phyloP scores from a whole-genome alignment of 495 filamentous ascomycete species.

The Hypoxylon trugodes region DNA sequence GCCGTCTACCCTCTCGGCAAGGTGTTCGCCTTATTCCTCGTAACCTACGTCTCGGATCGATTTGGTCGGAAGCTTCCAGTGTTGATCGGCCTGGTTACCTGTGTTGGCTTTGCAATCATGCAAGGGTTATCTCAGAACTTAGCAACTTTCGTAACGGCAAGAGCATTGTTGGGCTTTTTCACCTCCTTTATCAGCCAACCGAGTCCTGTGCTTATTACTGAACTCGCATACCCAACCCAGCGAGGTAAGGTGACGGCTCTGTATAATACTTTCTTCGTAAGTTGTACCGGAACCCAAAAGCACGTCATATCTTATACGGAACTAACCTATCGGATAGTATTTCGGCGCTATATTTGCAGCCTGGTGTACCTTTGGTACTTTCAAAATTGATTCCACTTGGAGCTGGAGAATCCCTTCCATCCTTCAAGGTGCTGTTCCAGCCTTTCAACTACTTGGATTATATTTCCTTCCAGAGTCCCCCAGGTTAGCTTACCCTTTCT shows the following conservation, averaged over 20 bases:
- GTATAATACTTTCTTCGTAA: slow-evolving; percentile 8
- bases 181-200: slow-evolving; percentile 2
- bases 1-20: slow-evolving; percentile 3
- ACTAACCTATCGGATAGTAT: not conserved
- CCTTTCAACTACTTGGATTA: not conserved
- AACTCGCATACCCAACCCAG: slow-evolving; percentile 4
- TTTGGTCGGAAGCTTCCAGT: slow-evolving; percentile 2
- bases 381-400: slow-evolving; percentile 3
- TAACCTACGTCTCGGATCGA: slow-evolving; percentile 8
- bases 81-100: not conserved
- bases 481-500: not conserved
- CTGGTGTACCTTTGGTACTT: slow-evolving; percentile 9
- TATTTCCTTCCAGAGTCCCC: slow-evolving; percentile 8
- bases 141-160: slow-evolving; percentile 1
- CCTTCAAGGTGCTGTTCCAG: not conserved
- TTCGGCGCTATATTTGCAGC: slow-evolving; percentile 5
- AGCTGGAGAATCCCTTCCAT: slow-evolving; percentile 7
- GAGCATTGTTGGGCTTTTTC: not conserved
- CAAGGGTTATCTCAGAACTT: not conserved
- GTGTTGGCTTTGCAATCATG: slow-evolving; percentile 8
- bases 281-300: not conserved
- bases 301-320: not conserved
- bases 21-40: slow-evolving; percentile 1
- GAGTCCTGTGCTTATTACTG: not conserved
- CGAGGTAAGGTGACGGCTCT: slow-evolving; percentile 1